These are phyloP conservation scores for Sophora flavescens DNA, from an alignment of 306 rosid species.

Conservation along the genomic window DNA sequence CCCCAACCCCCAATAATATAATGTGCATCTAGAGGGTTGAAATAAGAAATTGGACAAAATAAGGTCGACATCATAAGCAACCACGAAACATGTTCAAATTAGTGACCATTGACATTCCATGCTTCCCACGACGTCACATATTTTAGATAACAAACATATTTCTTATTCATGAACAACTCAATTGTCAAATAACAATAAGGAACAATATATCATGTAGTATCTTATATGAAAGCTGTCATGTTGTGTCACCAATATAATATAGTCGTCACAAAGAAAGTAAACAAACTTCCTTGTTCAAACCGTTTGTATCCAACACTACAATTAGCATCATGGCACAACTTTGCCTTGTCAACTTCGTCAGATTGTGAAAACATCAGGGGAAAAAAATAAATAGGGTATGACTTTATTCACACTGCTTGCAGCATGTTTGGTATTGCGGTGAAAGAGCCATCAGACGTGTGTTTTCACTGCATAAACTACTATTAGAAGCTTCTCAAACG, in stretches of 20 bases:
- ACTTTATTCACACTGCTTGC: slow-evolving; percentile 11
- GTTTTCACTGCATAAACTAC: too few species aligned
- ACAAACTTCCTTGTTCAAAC: slow-evolving; percentile 45
- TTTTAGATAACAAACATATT: slow-evolving; percentile 19
- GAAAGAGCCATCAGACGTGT: too few species aligned
- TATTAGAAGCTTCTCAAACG: too few species aligned
- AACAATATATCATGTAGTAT: slow-evolving; percentile 33
- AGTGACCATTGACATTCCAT: slow-evolving; percentile 51
- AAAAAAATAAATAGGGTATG: slow-evolving; percentile 16
- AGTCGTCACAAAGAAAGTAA: slow-evolving; percentile 40
- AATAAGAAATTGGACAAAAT: neutral
- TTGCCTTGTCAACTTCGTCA: slow-evolving; percentile 61
- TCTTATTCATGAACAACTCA: slow-evolving; percentile 42
- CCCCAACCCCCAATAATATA: neutral
- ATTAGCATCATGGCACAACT: slow-evolving; percentile 25
- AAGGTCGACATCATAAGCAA: neutral
- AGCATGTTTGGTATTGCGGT: too few species aligned
- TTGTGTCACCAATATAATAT: slow-evolving; percentile 28
- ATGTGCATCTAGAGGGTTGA: slow-evolving; percentile 4
- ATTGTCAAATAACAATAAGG: slow-evolving; percentile 17
- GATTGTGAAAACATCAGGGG: slow-evolving; percentile 23
- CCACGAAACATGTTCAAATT: slow-evolving; percentile 31
- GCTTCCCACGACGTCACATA: slow-evolving; percentile 46
- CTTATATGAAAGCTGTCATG: slow-evolving; percentile 48
- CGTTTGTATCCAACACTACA: slow-evolving; percentile 40